Percentiles rank a stretch among this genome's conserved stretches.
Conservation (phyloP, 2,329 filamentous ascomycete species). For the Taxawa tesnikishii region DNA sequence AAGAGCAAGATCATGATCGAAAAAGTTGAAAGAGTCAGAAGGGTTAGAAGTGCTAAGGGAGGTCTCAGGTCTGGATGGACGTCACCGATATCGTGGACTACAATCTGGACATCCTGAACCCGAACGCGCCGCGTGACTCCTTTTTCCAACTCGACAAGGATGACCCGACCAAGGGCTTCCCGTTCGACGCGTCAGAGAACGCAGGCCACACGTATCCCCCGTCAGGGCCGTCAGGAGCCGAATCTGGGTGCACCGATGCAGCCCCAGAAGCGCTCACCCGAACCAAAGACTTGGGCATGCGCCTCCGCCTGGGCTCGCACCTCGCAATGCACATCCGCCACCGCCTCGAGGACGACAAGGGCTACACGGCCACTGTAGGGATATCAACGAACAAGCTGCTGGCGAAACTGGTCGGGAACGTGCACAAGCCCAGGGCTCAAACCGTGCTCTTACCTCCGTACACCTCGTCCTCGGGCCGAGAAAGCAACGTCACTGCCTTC, state of each 20-base stretch:
- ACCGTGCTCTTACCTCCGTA: slow-evolving; percentile 67
- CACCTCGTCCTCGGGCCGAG: slow-evolving; percentile 10
- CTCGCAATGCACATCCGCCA: slow-evolving; percentile 62
- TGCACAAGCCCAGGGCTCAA: slow-evolving; percentile 78
- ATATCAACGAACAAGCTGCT: slow-evolving; percentile 80
- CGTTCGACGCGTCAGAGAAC: slow-evolving; percentile 58
- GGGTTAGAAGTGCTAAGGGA: no score
- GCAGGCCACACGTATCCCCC: slow-evolving; percentile 51
- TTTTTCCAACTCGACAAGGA: slow-evolving; percentile 67
- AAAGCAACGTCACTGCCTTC: slow-evolving; percentile 51
- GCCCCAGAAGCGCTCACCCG: slow-evolving; percentile 3
- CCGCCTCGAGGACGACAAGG: slow-evolving; percentile 60
- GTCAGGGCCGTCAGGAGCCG: background rate
- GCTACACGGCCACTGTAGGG: slow-evolving; percentile 80
- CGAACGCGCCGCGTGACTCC: slow-evolving; percentile 48
- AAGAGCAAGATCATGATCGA: no score
- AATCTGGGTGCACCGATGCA: background rate
- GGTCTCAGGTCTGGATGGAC: slow-evolving; percentile 58
- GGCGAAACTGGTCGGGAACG: slow-evolving; percentile 70
- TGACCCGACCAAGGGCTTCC: slow-evolving; percentile 71
- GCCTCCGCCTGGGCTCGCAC: slow-evolving; percentile 68
- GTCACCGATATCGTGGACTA: slow-evolving; percentile 78
- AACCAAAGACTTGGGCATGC: slow-evolving; percentile 25
- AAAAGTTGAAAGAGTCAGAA: no score
- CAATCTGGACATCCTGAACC: slow-evolving; percentile 62